These are phyloP conservation scores for Podila horticola DNA, from an alignment of 192 early-diverging fungal species.

Conservation along the genomic window DNA sequence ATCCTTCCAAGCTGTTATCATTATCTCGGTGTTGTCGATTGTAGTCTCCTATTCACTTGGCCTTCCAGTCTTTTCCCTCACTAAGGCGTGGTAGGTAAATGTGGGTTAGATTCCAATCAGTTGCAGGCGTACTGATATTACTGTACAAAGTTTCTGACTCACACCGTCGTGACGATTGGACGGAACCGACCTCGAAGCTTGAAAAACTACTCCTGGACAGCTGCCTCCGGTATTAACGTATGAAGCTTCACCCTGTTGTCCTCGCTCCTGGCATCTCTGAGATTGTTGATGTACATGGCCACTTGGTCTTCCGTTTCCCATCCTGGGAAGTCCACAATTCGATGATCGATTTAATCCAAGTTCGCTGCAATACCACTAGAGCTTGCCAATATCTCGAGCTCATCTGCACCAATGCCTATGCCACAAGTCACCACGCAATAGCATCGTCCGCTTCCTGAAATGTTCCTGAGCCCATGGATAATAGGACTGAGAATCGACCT, in stretches of 20 bases:
- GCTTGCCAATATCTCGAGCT: not conserved
- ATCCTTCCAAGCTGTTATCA: too few relatives aligned
- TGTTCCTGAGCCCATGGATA: too few relatives aligned
- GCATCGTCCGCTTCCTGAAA: too few relatives aligned
- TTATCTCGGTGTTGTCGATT: too few relatives aligned
- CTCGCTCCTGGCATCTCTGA: conserved; percentile 27
- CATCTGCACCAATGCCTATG: too few relatives aligned
- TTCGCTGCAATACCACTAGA: conserved; percentile 25
- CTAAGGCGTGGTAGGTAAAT: too few relatives aligned
- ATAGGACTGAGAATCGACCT: too few relatives aligned
- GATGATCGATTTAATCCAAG: conserved; percentile 17
- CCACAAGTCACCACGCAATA: too few relatives aligned
- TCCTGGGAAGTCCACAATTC: conserved; percentile 35
- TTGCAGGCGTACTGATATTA: too few relatives aligned
- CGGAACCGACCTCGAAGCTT: conserved; percentile 29
- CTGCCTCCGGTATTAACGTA: conserved; percentile 25
- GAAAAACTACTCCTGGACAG: conserved; percentile 40
- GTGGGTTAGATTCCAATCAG: too few relatives aligned
- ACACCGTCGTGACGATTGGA: conserved; percentile 32
- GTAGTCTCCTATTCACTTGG: too few relatives aligned
- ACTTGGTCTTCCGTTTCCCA: conserved; percentile 43
- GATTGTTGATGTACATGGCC: conserved; percentile 31
- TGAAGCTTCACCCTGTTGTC: conserved; percentile 21
- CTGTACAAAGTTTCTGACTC: conserved; percentile 26
- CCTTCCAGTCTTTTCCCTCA: too few relatives aligned